Evolutionary conservation across 1,139 yeast genomes (phyloP), one percentile per base, ranked within the genome.

Genomic region (Yamadazyma aaseri): DNA sequence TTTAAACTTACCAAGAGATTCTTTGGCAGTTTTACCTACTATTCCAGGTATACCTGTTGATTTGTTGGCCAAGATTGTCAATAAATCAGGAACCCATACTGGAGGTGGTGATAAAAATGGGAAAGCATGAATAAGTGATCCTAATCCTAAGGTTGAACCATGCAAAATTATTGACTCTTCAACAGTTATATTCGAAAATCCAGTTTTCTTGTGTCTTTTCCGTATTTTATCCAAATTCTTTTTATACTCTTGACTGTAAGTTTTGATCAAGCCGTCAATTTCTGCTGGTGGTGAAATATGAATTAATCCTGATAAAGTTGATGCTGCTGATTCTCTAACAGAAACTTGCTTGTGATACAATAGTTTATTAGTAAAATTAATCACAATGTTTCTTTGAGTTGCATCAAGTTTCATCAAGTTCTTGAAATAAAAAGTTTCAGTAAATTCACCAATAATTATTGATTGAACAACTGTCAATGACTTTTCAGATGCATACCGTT

Each of bases 91-190:
- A 16, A 92, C 73, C 97, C 97, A 94, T 31, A 50, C 42, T 3
- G 98, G 98, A 2, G 96, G 94, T 0, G 98, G 98, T 2, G 96
- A 84, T 6, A 74, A 70, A 53, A 87, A 92, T 2, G 97, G 92
- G 61, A 85, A 92, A 0, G 98, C 97, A 38, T 85, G 81, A 2
- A 92, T 79, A 28, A 92, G 65, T 0, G 97, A 85, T 3, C 97
- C 96, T 9, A 92, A 65, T 0, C 97, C 97, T 17, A 94, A 64
- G 0, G 92, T 84, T 2, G 96, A 90, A 2, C 94, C 96, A 53
- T 92, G 98, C 6, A 90, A 63, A 9, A 63, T 58, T 9, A 74
- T 63, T 3, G 61, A 49, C 41, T 79, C 78, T 4, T 69, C 71
- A 24, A 60, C 50, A 0, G 72, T 46, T 32, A 56, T 49, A 26